phyloP scores from a whole-genome alignment of 83 land plant genomes.

The Picea abies region DNA sequence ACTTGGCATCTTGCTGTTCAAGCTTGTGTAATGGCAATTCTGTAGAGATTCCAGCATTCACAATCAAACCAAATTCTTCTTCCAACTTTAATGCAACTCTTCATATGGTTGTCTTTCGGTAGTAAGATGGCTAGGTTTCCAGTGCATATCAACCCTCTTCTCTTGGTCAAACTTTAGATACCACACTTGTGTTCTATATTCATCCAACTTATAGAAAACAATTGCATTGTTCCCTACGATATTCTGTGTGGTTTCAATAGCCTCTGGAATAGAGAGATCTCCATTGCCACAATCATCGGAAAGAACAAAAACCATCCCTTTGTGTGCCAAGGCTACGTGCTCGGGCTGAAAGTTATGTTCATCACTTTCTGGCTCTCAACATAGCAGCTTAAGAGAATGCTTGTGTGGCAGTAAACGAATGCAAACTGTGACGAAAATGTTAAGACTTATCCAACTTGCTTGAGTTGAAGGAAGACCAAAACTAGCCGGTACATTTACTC shows the following conservation, averaged over 20 bases:
- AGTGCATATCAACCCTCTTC: no score
- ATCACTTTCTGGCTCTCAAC: slow-evolving; percentile 66
- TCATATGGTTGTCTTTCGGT: no score
- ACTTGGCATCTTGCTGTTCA: no score
- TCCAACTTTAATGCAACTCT: no score
- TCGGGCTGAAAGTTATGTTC: no score
- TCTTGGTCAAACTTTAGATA: background rate
- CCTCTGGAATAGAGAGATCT: slow-evolving; percentile 85
- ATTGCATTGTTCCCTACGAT: slow-evolving; percentile 75
- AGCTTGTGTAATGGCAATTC: no score
- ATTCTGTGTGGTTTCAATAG: slow-evolving; percentile 63
- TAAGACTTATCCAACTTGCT: slow-evolving; percentile 83
- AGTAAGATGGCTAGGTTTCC: no score
- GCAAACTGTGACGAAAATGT: slow-evolving; percentile 55
- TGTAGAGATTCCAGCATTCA: no score
- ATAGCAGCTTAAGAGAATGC: slow-evolving; percentile 66
- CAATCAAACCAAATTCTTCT: no score
- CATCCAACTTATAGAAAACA: slow-evolving; percentile 67
- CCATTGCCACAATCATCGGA: slow-evolving; percentile 78
- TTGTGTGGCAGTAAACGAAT: slow-evolving; percentile 76
- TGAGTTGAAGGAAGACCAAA: slow-evolving; percentile 90
- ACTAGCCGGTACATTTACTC: slow-evolving; percentile 79
- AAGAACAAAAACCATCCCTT: slow-evolving; percentile 67
- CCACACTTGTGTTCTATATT: background rate
- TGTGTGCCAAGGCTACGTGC: slow-evolving; percentile 35